Conservation (phyloP, 116 monocot genomes). For the Posidonia oceanica region DNA sequence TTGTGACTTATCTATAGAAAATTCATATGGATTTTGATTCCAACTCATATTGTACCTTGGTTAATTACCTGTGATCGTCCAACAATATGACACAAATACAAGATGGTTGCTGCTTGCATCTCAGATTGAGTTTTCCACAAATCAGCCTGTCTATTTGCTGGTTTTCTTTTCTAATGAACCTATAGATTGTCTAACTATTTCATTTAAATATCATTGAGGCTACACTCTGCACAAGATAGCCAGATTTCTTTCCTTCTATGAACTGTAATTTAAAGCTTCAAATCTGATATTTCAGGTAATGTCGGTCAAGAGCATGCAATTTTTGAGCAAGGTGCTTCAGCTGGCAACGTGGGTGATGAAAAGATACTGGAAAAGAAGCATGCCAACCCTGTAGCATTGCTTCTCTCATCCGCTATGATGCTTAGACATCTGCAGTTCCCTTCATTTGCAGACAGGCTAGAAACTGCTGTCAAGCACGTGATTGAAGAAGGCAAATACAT, state of each 20-base stretch:
- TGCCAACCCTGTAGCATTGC: conserved; percentile 64
- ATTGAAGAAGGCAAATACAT: conserved; percentile 52
- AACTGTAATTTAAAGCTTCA: neutral
- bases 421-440: conserved; percentile 74
- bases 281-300: conserved; percentile 28
- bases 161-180: too few relatives aligned
- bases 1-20: too few relatives aligned
- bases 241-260: neutral
- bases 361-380: conserved; percentile 37
- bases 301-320: conserved; percentile 55
- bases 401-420: conserved; percentile 86
- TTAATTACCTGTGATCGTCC: too few relatives aligned
- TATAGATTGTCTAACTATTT: too few relatives aligned
- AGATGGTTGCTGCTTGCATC: too few relatives aligned
- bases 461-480: conserved; percentile 55
- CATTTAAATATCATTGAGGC: too few relatives aligned
- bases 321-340: conserved; percentile 77
- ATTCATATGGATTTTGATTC: neutral
- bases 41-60: neutral
- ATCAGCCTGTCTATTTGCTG: too few relatives aligned
- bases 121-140: too few relatives aligned
- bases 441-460: conserved; percentile 65
- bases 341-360: conserved; percentile 66
- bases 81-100: too few relatives aligned
- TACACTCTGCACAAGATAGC: too few relatives aligned